phyloP scores from a whole-genome alignment of 768 basidiomycete species.

The Amanita muscaria region DNA sequence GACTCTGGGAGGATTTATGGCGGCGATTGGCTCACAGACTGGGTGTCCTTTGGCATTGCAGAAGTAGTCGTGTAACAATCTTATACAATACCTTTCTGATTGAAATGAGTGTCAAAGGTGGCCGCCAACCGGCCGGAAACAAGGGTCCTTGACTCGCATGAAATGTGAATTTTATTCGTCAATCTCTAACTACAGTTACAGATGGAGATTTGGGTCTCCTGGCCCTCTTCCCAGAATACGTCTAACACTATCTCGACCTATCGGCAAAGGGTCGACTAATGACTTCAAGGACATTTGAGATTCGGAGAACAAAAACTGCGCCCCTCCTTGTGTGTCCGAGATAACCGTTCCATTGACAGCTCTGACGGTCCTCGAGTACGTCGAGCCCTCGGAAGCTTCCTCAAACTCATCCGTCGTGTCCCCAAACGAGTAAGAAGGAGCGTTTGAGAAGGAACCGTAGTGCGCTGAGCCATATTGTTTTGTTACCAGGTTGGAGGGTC shows the following conservation, averaged over 20 bases:
- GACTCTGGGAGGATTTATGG: too few relatives aligned
- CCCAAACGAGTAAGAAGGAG: not conserved
- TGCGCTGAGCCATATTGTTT: not conserved
- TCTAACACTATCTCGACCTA: not conserved
- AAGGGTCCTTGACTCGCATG: too few relatives aligned
- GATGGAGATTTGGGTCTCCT: too few relatives aligned
- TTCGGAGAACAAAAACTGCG: not conserved
- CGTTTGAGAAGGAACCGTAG: not conserved
- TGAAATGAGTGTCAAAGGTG: too few relatives aligned
- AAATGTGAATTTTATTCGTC: too few relatives aligned
- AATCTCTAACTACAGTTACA: too few relatives aligned
- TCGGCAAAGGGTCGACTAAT: not conserved
- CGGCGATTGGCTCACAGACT: too few relatives aligned
- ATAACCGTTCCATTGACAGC: conserved; percentile 2
- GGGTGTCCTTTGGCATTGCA: too few relatives aligned
- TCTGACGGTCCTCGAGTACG: not conserved
- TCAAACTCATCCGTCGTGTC: conserved; percentile 1
- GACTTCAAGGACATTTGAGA: not conserved
- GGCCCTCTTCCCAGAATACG: not conserved
- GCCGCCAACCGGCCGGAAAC: too few relatives aligned
- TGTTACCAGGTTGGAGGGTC: not conserved
- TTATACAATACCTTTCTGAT: too few relatives aligned
- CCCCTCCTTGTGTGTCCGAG: not conserved
- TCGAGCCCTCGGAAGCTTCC: not conserved
- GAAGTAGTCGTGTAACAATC: too few relatives aligned